phyloP scores from a whole-genome alignment of 2,329 filamentous ascomycete genomes.

The Volutella citrinella region DNA sequence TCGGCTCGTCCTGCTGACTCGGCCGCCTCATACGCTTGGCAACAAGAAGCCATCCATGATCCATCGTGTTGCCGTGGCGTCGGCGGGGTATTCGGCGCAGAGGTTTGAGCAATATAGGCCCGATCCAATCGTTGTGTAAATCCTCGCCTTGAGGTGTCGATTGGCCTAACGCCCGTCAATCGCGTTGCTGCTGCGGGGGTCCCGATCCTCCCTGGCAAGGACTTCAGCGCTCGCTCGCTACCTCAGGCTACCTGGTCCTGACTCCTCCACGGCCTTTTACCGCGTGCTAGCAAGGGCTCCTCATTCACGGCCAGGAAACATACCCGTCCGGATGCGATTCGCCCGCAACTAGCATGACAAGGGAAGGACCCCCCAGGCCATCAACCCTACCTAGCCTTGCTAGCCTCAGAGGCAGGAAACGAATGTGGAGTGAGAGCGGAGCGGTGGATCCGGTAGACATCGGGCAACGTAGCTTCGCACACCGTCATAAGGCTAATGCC shows the following conservation, averaged over 20 bases:
- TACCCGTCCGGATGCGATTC: too few relatives aligned
- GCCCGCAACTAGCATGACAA: too few relatives aligned
- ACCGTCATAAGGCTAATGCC: constrained; percentile 23
- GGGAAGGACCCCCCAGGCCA: too few relatives aligned
- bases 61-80: constrained; percentile 5
- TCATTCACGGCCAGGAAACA: too few relatives aligned
- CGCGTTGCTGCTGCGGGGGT: constrained; percentile 25
- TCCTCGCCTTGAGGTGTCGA: constrained; percentile 15
- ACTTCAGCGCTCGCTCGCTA: too few relatives aligned
- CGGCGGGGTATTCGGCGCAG: constrained; percentile 7
- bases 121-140: constrained; percentile 23
- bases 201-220: constrained; percentile 12
- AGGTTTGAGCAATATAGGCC: constrained; percentile 20
- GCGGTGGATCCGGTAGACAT: constrained; percentile 1
- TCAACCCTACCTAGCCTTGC: constrained; percentile 10
- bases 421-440: constrained; percentile 14
- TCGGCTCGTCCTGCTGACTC: too few relatives aligned
- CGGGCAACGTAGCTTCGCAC: constrained; percentile 14
- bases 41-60: too few relatives aligned
- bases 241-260: too few relatives aligned
- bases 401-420: constrained; percentile 14
- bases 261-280: too few relatives aligned
- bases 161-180: constrained; percentile 28
- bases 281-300: too few relatives aligned
- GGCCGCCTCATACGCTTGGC: too few relatives aligned